Percentiles rank a stretch among this genome's conserved stretches.
These are phyloP conservation scores for Dalbergia cochinchinensis DNA, from an alignment of 306 rosid species.

Conservation along the genomic window DNA sequence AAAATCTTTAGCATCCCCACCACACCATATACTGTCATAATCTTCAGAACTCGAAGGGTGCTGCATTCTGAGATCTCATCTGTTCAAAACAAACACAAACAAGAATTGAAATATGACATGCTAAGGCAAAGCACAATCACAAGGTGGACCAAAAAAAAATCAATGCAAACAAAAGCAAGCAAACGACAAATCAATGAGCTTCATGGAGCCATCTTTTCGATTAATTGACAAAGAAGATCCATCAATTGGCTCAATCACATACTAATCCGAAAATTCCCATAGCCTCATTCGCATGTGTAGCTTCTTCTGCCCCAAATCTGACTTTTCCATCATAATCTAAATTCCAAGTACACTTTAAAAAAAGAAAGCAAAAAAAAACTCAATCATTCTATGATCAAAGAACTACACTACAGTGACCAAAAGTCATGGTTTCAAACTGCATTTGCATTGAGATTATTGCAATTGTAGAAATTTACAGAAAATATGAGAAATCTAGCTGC, in stretches of 20 bases:
- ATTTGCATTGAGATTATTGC: too few relatives aligned
- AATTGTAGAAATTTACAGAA: too few relatives aligned
- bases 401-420: too few relatives aligned
- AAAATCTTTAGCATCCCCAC: conserved; percentile 75
- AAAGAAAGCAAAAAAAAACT: too few relatives aligned
- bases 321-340: conserved; percentile 68
- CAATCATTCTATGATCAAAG: too few relatives aligned
- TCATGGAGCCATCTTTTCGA: conserved; percentile 71
- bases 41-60: conserved; percentile 71
- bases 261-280: conserved; percentile 81
- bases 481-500: too few relatives aligned
- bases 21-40: conserved; percentile 9
- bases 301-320: conserved; percentile 68
- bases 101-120: too few relatives aligned
- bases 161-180: not conserved
- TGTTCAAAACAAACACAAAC: conserved; percentile 22
- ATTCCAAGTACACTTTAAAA: conserved; percentile 34
- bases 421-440: too few relatives aligned
- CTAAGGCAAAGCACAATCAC: not conserved
- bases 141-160: too few relatives aligned
- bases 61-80: conserved; percentile 71
- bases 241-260: conserved; percentile 80
- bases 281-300: conserved; percentile 63
- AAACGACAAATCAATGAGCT: conserved; percentile 61
- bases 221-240: conserved; percentile 70